phyloP scores from a whole-genome alignment of 1,139 yeast species.

The Saccharomycopsis hybrid region DNA sequence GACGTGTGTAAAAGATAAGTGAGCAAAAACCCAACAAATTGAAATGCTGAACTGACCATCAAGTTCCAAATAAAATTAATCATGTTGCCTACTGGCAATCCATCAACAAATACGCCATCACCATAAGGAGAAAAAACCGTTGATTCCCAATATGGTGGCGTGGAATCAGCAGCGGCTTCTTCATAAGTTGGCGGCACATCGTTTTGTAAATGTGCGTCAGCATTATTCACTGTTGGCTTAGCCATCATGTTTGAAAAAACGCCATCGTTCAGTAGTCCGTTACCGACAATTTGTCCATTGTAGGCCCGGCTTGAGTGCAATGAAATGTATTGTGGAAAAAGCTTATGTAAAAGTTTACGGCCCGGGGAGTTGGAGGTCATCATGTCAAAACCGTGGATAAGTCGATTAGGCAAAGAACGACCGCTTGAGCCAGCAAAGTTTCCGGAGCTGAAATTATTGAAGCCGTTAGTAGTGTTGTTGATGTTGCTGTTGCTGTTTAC shows the following conservation, averaged over 20 bases:
- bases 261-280: constrained; percentile 66
- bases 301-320: constrained; percentile 3
- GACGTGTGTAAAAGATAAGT: constrained; percentile 91
- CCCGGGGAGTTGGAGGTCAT: constrained; percentile 19
- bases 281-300: constrained; percentile 31
- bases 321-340: constrained; percentile 14
- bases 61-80: constrained; percentile 88
- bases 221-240: constrained; percentile 57
- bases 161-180: constrained; percentile 90
- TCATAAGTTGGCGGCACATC: constrained; percentile 89
- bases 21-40: constrained; percentile 85
- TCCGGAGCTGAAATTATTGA: no score
- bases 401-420: no score
- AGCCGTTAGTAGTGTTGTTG: no score
- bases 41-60: constrained; percentile 83
- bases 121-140: constrained; percentile 73
- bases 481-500: no score
- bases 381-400: no score
- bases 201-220: constrained; percentile 32
- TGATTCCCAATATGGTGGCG: constrained; percentile 97
- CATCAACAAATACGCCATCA: constrained; percentile 91
- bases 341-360: constrained; percentile 9
- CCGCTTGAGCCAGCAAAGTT: no score
- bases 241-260: constrained; percentile 90
- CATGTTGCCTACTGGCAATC: constrained; percentile 91